Base-by-base conservation (phyloP, 2,329 filamentous ascomycete genomes). In the Colletotrichum sp. region DNA sequence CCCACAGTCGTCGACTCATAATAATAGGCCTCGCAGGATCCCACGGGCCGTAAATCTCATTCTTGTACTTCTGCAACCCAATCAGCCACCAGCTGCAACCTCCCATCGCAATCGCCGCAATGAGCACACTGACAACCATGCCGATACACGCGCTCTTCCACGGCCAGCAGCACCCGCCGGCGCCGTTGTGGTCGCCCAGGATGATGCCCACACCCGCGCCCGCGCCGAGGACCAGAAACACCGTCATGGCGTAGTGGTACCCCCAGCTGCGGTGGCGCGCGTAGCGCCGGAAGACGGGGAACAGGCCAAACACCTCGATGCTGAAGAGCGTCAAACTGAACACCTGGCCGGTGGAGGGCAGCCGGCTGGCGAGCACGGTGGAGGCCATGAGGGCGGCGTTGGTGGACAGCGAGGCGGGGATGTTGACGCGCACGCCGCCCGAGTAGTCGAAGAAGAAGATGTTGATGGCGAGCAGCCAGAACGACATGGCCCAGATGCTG, bases 11-110 rank as follows among this genome's bases (percentile, higher is more conserved):
- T 74, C 92, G 88, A 80, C 93, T 93, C 81, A 95, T 92, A 78
- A 97, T 96, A 72, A 97, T 91, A 12, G 97, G 97, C 82, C 96
- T 90, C 8, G 97, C 97, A 25, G 96, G 96, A 86, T 99, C 97
- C 97, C 97, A 99, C 2, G 97, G 97, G 59, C 97, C 97, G 82
- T 96, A 95, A 79, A 99, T 98, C 86, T 98, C 97, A 83, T 98
- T 98, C 88, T 99, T 99, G 86, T 98, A 99, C 86, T 98, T 96
- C 86, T 99, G 97, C 84, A 99, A 85, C 11, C 96, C 95, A 81
- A 99, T 98, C 78, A 99, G 86, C 96, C 97, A 98, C 96, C 96
- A 98, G 82, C 95, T 98, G 83, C 96, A 98, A 15, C 96, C 94
- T 3, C 96, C 97, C 92, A 98, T 98, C 3, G 93, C 93, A 70